Conservation (phyloP, 1,139 yeast genomes). For the Lodderomyces theae region DNA sequence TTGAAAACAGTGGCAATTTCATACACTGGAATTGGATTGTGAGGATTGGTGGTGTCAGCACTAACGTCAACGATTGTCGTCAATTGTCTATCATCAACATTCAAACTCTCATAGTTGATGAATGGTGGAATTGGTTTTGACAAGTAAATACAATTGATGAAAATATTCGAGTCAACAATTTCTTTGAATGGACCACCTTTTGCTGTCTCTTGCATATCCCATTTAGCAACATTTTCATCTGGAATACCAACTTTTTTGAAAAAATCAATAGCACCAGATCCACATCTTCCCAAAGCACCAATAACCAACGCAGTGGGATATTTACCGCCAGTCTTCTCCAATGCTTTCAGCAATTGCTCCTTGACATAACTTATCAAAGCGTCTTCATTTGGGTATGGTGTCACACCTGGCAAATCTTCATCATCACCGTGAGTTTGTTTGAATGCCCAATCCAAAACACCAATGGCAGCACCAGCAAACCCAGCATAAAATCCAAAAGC, state of each 20-base stretch:
- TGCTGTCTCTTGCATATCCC: conserved; percentile 98
- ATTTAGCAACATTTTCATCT: conserved; percentile 74
- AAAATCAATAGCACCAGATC: conserved; percentile 93
- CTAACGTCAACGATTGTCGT: conserved; percentile 95
- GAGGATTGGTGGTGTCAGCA: conserved; percentile 98
- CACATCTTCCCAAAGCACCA: conserved; percentile 98
- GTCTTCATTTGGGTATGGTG: conserved; percentile 79
- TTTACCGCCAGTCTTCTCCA: conserved; percentile 57
- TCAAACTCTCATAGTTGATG: conserved; percentile 65
- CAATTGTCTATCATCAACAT: conserved; percentile 64
- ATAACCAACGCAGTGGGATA: conserved; percentile 81
- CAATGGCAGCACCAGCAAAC: conserved; percentile 97
- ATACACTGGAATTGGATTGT: conserved; percentile 95
- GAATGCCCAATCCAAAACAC: conserved; percentile 91
- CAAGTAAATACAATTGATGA: conserved; percentile 92
- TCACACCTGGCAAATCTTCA: conserved; percentile 69
- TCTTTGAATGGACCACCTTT: conserved; percentile 97
- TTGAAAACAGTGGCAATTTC: conserved; percentile 83
- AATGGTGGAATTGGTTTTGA: conserved; percentile 94
- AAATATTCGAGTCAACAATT: conserved; percentile 82
- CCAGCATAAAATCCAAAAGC: conserved; percentile 99
- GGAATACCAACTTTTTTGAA: conserved; percentile 85
- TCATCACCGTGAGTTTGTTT: conserved; percentile 68
- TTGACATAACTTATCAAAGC: conserved; percentile 70
- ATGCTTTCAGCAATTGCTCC: conserved; percentile 57